Evolutionary conservation across 129 eudicot genomes (phyloP).

Genomic region (Helichrysum umbraculigerum): DNA sequence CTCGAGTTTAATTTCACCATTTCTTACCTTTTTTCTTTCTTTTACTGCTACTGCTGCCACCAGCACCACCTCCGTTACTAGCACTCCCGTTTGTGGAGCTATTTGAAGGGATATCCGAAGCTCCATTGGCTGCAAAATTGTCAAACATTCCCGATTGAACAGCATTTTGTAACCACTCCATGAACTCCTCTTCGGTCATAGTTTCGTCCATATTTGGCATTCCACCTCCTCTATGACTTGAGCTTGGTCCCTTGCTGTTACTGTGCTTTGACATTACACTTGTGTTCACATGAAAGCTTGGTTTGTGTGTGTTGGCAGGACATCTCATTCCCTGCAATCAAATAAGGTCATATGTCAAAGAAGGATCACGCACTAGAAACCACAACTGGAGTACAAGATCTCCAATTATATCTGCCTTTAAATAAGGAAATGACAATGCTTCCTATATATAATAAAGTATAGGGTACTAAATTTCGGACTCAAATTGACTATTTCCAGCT

Average conservation of each 20-base stretch:
- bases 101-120: constrained; percentile 37
- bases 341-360: constrained; percentile 5
- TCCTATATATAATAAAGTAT: neutral
- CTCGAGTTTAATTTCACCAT: constrained; percentile 42
- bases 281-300: constrained; percentile 93
- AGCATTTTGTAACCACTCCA: constrained; percentile 83
- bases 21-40: constrained; percentile 95
- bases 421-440: neutral
- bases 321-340: constrained; percentile 90
- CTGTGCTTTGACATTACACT: constrained; percentile 63
- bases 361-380: neutral
- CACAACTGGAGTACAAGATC: neutral
- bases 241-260: constrained; percentile 49
- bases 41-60: constrained; percentile 45
- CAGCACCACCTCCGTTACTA: constrained; percentile 27
- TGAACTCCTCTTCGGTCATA: constrained; percentile 88
- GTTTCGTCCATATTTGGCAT: constrained; percentile 62
- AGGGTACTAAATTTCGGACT: neutral
- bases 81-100: constrained; percentile 38
- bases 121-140: constrained; percentile 48
- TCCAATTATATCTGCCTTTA: neutral
- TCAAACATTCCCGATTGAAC: constrained; percentile 78
- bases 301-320: constrained; percentile 86
- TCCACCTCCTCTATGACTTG: constrained; percentile 61
- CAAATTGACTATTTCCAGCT: neutral